Evolutionary conservation across 805 yeast species (phyloP).

Genomic region (Spencermartinsiella europaea): DNA sequence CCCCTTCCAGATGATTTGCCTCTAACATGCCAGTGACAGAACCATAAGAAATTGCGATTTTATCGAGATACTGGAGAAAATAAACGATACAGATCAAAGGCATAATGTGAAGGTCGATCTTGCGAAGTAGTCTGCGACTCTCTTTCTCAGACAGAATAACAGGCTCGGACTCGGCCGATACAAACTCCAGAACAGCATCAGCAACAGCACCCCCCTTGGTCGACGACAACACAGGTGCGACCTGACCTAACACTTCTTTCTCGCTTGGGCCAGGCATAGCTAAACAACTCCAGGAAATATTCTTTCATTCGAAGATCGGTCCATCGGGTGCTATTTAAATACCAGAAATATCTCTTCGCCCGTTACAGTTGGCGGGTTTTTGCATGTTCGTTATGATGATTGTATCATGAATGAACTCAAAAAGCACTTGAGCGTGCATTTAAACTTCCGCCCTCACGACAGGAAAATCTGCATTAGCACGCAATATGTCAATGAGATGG

Average conservation of each 20-base stretch:
- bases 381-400: too few relatives aligned
- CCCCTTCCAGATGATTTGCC: constrained; percentile 40
- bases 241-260: background rate
- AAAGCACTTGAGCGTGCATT: too few relatives aligned
- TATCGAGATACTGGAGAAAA: constrained; percentile 6
- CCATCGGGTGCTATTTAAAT: too few relatives aligned
- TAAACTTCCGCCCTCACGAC: too few relatives aligned
- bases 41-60: constrained; percentile 3
- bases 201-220: background rate
- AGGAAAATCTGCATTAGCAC: too few relatives aligned
- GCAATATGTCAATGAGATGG: too few relatives aligned
- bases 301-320: too few relatives aligned
- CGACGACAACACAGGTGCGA: background rate
- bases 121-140: constrained; percentile 3
- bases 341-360: too few relatives aligned
- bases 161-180: background rate
- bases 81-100: constrained; percentile 3
- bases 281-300: background rate
- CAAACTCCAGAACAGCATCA: background rate
- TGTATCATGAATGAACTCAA: too few relatives aligned
- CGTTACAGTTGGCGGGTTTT: too few relatives aligned
- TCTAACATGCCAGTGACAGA: constrained; percentile 1
- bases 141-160: constrained; percentile 5
- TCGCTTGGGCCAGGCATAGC: background rate
- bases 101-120: constrained; percentile 3